A percentile compares a stretch with the other conserved stretches of the same genome.
Evolutionary conservation across 2,329 filamentous ascomycete genomes (phyloP).

Genomic region (Ophiosphaerella narmari): DNA sequence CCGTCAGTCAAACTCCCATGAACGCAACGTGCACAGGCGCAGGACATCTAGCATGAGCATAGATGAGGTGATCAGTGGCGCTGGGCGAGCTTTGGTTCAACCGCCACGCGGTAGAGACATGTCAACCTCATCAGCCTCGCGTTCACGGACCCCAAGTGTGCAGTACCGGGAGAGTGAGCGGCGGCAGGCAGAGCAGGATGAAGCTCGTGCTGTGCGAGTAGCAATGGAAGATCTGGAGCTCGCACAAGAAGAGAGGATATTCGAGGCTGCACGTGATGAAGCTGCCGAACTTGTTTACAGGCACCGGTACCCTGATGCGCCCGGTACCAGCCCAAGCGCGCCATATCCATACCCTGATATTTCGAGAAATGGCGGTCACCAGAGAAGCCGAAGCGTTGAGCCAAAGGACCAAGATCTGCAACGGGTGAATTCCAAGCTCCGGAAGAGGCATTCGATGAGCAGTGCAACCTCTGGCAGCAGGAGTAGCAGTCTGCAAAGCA

Average conservation of each 20-base stretch:
- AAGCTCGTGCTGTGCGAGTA: constrained; percentile 69
- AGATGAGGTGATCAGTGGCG: constrained; percentile 27
- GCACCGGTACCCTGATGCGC: constrained; percentile 71
- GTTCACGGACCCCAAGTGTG: constrained; percentile 61
- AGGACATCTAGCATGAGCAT: constrained; percentile 38
- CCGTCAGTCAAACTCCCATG: constrained; percentile 20
- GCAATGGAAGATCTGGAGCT: constrained; percentile 76
- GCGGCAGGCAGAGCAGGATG: constrained; percentile 81
- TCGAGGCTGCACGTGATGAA: constrained; percentile 74
- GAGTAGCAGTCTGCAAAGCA: constrained; percentile 47
- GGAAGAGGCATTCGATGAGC: constrained; percentile 45
- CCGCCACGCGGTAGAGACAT: constrained; percentile 48
- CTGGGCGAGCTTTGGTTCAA: constrained; percentile 42
- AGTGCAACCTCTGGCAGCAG: constrained; percentile 36
- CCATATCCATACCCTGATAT: constrained; percentile 61
- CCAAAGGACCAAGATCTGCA: constrained; percentile 38
- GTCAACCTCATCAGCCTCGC: constrained; percentile 41
- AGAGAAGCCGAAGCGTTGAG: constrained; percentile 54
- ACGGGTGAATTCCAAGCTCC: constrained; percentile 37
- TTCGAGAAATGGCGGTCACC: constrained; percentile 72
- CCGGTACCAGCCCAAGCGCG: constrained; percentile 60
- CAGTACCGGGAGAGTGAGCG: constrained; percentile 74
- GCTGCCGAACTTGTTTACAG: constrained; percentile 79
- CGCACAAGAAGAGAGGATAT: constrained; percentile 66
- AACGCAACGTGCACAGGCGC: constrained; percentile 34